phyloP scores from a whole-genome alignment of 1,139 yeast species.

The Insectozyma bohioensis region DNA sequence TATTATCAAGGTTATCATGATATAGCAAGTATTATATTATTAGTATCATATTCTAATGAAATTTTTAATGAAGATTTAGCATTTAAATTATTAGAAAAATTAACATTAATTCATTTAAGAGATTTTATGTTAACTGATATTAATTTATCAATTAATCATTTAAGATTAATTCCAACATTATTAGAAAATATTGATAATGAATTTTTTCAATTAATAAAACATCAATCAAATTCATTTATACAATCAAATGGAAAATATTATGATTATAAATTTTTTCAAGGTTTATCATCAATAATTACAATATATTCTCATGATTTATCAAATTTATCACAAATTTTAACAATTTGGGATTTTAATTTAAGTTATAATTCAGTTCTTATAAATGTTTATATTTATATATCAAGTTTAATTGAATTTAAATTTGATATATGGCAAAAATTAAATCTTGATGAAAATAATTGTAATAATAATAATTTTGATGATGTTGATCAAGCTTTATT shows the following conservation, averaged over 20 bases:
- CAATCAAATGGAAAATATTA: slow-evolving; percentile 30
- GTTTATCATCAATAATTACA: slow-evolving; percentile 76
- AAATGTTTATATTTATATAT: slow-evolving; percentile 55
- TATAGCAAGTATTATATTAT: slow-evolving; percentile 66
- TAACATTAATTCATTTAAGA: slow-evolving; percentile 65
- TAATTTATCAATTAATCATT: slow-evolving; percentile 62
- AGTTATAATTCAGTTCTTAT: slow-evolving; percentile 45
- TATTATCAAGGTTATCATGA: slow-evolving; percentile 97
- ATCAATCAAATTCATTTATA: slow-evolving; percentile 30
- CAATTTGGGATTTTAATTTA: slow-evolving; percentile 64
- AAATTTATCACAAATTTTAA: slow-evolving; percentile 47
- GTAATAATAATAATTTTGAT: slow-evolving; percentile 15
- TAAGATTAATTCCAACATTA: slow-evolving; percentile 64
- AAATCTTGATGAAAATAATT: slow-evolving; percentile 14
- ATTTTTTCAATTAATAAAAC: slow-evolving; percentile 49
- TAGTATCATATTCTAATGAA: slow-evolving; percentile 42
- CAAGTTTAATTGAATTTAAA: slow-evolving; percentile 47
- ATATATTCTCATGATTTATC: slow-evolving; percentile 73
- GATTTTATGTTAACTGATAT: slow-evolving; percentile 83
- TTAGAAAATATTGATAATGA: slow-evolving; percentile 49
- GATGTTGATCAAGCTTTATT: slow-evolving; percentile 42
- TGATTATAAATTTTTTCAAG: slow-evolving; percentile 53
- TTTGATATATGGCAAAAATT: slow-evolving; percentile 35
- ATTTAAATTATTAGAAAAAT: slow-evolving; percentile 49
- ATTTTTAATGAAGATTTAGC: slow-evolving; percentile 38